Evolutionary conservation across 2,329 filamentous ascomycete species (phyloP).

Genomic region (Myrmaecium sp.): DNA sequence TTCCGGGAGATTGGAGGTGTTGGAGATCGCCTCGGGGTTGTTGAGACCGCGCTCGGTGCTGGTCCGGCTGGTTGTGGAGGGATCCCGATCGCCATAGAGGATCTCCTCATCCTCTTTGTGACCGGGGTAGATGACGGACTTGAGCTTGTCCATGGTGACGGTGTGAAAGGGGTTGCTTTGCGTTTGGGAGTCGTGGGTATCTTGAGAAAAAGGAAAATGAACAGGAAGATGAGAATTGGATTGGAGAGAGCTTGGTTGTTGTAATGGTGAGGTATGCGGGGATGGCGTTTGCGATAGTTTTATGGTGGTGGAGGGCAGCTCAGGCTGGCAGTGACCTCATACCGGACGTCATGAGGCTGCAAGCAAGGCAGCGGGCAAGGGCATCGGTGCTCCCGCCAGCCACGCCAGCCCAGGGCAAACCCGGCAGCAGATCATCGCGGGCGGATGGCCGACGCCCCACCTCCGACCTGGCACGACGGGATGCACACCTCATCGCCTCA

Average conservation of each 20-base stretch:
- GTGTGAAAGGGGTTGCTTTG: neutral
- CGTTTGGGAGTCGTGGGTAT: neutral
- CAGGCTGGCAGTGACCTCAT: slow-evolving; percentile 1
- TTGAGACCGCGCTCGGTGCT: slow-evolving; percentile 1
- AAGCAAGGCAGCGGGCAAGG: too few relatives aligned
- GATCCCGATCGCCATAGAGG: slow-evolving; percentile 14
- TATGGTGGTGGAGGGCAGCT: neutral
- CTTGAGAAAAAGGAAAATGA: slow-evolving; percentile 1
- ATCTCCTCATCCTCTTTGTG: slow-evolving; percentile 19
- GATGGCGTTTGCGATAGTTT: neutral
- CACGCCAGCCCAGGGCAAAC: too few relatives aligned
- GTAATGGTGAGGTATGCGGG: neutral
- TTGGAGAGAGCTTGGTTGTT: too few relatives aligned
- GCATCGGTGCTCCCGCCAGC: too few relatives aligned
- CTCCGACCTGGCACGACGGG: too few relatives aligned
- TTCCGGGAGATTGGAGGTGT: slow-evolving; percentile 1
- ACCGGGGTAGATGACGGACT: slow-evolving; percentile 21
- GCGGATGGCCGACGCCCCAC: too few relatives aligned
- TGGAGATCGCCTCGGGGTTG: neutral
- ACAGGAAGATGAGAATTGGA: too few relatives aligned
- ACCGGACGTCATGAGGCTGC: too few relatives aligned
- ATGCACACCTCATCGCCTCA: too few relatives aligned
- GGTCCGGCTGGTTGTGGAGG: slow-evolving; percentile 2
- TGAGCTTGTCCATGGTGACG: slow-evolving; percentile 26
- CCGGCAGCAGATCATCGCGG: too few relatives aligned